These are phyloP conservation scores for Catunica adiposa DNA, from an alignment of 2,329 filamentous ascomycete genomes.

Conservation along the genomic window DNA sequence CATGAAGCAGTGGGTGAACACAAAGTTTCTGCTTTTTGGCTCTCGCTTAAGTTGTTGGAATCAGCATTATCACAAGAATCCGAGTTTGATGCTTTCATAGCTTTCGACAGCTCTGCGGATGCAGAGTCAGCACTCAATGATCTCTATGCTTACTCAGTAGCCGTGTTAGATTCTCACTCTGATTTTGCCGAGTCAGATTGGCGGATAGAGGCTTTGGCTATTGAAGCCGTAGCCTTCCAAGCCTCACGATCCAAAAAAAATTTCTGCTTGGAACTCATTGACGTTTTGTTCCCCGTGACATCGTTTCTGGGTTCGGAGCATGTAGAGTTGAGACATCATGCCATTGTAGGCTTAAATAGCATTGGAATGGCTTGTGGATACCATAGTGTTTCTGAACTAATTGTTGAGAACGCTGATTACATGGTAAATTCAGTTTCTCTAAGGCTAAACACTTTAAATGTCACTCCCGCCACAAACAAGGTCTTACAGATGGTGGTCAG, in stretches of 20 bases:
- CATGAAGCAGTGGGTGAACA: constrained; percentile 36
- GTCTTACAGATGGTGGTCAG: constrained; percentile 90
- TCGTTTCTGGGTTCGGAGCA: constrained; percentile 67
- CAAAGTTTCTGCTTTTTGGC: constrained; percentile 61
- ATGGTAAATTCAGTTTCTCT: constrained; percentile 85
- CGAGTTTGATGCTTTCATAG: constrained; percentile 50
- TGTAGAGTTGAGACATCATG: constrained; percentile 55
- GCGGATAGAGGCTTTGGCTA: constrained; percentile 58
- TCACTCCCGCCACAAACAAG: constrained; percentile 78
- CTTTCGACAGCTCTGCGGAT: constrained; percentile 27
- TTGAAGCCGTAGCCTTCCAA: constrained; percentile 66
- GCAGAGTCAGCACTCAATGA: constrained; percentile 40
- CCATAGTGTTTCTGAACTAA: constrained; percentile 52
- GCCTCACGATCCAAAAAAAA: constrained; percentile 47
- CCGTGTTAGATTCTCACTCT: constrained; percentile 38
- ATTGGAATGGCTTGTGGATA: constrained; percentile 67
- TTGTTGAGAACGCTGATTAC: constrained; percentile 88
- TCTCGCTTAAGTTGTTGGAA: constrained; percentile 56
- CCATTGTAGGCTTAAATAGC: constrained; percentile 66
- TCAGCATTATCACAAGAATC: constrained; percentile 33
- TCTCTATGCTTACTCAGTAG: constrained; percentile 52
- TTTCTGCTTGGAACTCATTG: constrained; percentile 75
- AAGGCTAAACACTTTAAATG: constrained; percentile 78
- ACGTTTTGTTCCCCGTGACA: constrained; percentile 79
- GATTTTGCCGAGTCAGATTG: constrained; percentile 42